A percentile compares a stretch with the other conserved stretches of the same genome.
phyloP scores from a whole-genome alignment of 805 yeast genomes.

The Barnettozyma botsteinii region DNA sequence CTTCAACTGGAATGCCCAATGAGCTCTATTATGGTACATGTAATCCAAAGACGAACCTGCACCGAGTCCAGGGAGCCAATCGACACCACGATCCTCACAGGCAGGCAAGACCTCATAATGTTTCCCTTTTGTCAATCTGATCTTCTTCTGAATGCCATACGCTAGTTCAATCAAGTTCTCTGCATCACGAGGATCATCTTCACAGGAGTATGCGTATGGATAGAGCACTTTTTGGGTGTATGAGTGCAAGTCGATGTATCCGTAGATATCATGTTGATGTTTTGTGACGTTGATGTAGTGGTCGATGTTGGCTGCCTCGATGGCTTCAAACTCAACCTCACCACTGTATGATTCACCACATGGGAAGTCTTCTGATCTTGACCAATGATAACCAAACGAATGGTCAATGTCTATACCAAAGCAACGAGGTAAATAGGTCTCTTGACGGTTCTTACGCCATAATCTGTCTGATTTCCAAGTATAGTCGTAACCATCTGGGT shows the following conservation, averaged over 20 bases:
- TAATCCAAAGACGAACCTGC: constrained; percentile 77
- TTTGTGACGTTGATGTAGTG: constrained; percentile 37
- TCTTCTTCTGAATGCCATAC: constrained; percentile 71
- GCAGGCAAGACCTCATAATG: constrained; percentile 68
- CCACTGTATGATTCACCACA: constrained; percentile 87
- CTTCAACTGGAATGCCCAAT: constrained; percentile 81
- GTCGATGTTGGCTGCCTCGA: constrained; percentile 49
- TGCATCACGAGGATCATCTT: constrained; percentile 65
- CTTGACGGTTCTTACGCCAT: constrained; percentile 88
- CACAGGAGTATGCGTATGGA: constrained; percentile 80
- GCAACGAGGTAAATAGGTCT: constrained; percentile 59
- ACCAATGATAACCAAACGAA: constrained; percentile 73
- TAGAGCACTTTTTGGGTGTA: constrained; percentile 78
- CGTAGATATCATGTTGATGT: constrained; percentile 55
- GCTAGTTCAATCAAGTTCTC: constrained; percentile 79
- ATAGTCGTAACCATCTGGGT: constrained; percentile 87
- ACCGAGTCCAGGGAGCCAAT: constrained; percentile 66
- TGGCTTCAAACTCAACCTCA: constrained; percentile 59
- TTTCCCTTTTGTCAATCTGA: constrained; percentile 58
- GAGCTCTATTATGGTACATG: constrained; percentile 77
- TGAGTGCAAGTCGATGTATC: constrained; percentile 79
- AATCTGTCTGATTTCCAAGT: constrained; percentile 76
- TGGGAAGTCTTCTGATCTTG: constrained; percentile 53
- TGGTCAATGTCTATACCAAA: constrained; percentile 84
- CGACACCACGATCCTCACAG: constrained; percentile 73